Conservation (phyloP, 345 rosid species). For the Trapa bicornis region DNA sequence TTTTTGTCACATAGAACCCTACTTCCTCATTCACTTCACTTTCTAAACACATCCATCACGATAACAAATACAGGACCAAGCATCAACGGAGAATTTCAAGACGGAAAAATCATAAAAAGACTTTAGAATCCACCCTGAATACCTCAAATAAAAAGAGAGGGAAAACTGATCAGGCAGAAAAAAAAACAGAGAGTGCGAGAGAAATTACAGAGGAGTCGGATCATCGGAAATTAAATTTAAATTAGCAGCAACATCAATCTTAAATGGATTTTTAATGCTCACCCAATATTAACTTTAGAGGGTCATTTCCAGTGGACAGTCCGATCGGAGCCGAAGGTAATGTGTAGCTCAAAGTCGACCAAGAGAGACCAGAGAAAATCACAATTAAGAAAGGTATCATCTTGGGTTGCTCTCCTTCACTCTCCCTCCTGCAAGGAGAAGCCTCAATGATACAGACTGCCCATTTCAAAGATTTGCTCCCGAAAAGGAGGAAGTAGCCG, state of each 20-base stretch:
- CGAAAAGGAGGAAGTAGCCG: not conserved
- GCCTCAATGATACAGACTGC: not conserved
- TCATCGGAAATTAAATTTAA: not conserved
- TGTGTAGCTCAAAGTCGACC: constrained; percentile 18
- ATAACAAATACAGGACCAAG: not conserved
- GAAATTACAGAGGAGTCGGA: not conserved
- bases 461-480: constrained; percentile 2
- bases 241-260: constrained; percentile 2
- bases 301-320: constrained; percentile 15
- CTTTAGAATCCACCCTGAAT: not conserved
- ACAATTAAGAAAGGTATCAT: constrained; percentile 10
- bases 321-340: constrained; percentile 13
- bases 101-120: not conserved
- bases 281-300: constrained; percentile 58
- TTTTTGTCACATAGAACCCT: not conserved
- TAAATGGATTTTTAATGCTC: constrained; percentile 5
- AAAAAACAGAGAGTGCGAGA: not conserved
- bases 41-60: not conserved
- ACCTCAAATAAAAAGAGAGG: not conserved
- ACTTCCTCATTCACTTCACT: not conserved
- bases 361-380: constrained; percentile 11
- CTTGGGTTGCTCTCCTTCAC: not conserved
- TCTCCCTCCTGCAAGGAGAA: not conserved
- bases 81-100: not conserved
- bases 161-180: no score